Conservation (phyloP, 148 eudicot species). For the Rhododendron griersonianum region DNA sequence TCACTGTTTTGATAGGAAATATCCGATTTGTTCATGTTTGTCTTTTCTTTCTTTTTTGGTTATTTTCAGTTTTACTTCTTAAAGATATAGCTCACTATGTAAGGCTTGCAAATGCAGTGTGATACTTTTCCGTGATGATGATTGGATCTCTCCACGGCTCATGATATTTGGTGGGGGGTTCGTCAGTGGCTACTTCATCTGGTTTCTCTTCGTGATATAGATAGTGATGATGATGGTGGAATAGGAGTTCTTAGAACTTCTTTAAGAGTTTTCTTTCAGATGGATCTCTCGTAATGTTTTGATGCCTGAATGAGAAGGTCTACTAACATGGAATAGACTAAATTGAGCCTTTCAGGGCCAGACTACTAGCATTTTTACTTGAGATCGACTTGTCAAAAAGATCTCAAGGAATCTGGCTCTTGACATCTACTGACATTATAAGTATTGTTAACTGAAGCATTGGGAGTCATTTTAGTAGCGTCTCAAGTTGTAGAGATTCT, state of each 20-base stretch:
- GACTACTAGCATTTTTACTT: neutral
- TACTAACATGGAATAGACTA: slow-evolving; percentile 5
- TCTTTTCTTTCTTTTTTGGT: neutral
- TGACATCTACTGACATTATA: neutral
- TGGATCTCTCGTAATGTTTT: slow-evolving; percentile 1
- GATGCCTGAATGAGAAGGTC: neutral
- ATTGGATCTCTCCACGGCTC: neutral
- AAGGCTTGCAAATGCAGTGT: slow-evolving; percentile 12
- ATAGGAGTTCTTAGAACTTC: neutral
- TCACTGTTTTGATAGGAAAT: neutral
- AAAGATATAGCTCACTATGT: neutral
- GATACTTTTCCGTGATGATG: neutral
- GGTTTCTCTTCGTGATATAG: slow-evolving; percentile 8
- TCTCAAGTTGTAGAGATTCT: neutral
- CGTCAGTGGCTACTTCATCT: slow-evolving; percentile 20
- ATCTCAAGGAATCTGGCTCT: slow-evolving; percentile 5
- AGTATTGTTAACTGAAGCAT: neutral
- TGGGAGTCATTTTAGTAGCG: neutral
- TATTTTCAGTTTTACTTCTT: neutral
- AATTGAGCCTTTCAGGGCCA: neutral
- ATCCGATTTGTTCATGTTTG: neutral
- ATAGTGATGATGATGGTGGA: slow-evolving; percentile 16
- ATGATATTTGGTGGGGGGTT: slow-evolving; percentile 12
- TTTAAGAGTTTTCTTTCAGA: neutral
- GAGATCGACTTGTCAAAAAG: neutral